Conservation (phyloP, 371 early-diverging fungal genomes). For the Mortierella sp. region DNA sequence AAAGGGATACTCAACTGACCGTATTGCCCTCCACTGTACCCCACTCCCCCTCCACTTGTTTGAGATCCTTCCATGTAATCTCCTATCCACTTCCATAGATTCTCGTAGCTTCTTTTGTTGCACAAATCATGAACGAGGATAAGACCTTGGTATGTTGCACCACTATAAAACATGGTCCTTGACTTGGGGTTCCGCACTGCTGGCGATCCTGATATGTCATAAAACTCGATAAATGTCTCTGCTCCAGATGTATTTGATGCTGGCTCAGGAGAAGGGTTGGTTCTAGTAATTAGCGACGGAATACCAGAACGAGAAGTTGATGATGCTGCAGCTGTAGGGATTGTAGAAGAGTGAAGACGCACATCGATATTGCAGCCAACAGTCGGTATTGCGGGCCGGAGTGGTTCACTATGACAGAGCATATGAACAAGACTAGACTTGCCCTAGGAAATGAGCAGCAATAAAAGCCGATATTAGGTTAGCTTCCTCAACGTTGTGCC, state of each 20-base stretch:
- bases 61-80: conserved; percentile 47
- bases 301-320: conserved; percentile 3
- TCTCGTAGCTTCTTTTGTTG: conserved; percentile 62
- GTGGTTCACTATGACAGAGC: conserved; percentile 60
- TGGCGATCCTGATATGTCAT: conserved; percentile 62
- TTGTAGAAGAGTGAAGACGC: conserved; percentile 42
- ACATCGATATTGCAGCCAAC: conserved; percentile 63
- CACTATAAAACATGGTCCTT: conserved; percentile 60
- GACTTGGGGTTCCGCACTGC: conserved; percentile 56
- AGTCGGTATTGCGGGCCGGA: conserved; percentile 49
- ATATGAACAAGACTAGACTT: conserved; percentile 63
- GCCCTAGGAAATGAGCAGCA: conserved; percentile 40
- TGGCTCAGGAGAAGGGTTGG: conserved; percentile 6
- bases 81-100: conserved; percentile 63
- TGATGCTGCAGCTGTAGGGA: conserved; percentile 27
- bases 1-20: conserved; percentile 29
- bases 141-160: conserved; percentile 58
- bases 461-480: background rate
- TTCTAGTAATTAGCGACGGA: conserved; percentile 12
- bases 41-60: background rate
- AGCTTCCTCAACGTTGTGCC: background rate
- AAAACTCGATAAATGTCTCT: conserved; percentile 61
- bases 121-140: conserved; percentile 65
- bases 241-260: conserved; percentile 13
- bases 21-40: conserved; percentile 3